A percentile compares a stretch with the other conserved stretches of the same genome.
These are phyloP conservation scores for Naganishia randhawae DNA, from an alignment of 768 basidiomycete genomes.

Conservation along the genomic window DNA sequence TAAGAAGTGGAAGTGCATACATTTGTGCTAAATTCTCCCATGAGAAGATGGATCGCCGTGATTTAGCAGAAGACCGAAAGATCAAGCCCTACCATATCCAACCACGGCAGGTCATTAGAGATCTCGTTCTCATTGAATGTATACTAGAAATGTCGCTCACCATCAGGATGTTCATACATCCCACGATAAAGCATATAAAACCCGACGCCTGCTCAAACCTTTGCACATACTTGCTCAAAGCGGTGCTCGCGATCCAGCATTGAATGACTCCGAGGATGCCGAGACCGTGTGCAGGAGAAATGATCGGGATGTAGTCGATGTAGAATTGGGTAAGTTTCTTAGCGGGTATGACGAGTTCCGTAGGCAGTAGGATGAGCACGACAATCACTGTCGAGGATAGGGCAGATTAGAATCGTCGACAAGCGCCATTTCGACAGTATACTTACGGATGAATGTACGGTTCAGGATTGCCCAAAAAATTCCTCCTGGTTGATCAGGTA, in stretches of 20 bases:
- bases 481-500: conserved; percentile 86
- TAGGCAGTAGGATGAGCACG: conserved; percentile 67
- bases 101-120: conserved; percentile 61
- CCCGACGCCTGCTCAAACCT: conserved; percentile 84
- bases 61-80: conserved; percentile 40
- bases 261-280: conserved; percentile 84
- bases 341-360: conserved; percentile 77
- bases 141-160: conserved; percentile 33
- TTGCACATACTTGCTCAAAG: conserved; percentile 65
- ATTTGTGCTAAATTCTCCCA: conserved; percentile 49
- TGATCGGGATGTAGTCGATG: conserved; percentile 75
- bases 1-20: conserved; percentile 31
- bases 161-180: conserved; percentile 76
- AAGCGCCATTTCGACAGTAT: background rate
- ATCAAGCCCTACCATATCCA: conserved; percentile 41
- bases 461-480: conserved; percentile 88
- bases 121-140: conserved; percentile 48
- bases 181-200: conserved; percentile 85
- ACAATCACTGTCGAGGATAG: conserved; percentile 59
- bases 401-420: background rate
- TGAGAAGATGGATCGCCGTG: conserved; percentile 51
- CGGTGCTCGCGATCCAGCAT: conserved; percentile 66
- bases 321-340: conserved; percentile 59
- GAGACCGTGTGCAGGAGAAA: conserved; percentile 77
- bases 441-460: conserved; percentile 67